phyloP scores from a whole-genome alignment of 225 moss, liverwort and hornwort species.

The Takakia lepidozioides region DNA sequence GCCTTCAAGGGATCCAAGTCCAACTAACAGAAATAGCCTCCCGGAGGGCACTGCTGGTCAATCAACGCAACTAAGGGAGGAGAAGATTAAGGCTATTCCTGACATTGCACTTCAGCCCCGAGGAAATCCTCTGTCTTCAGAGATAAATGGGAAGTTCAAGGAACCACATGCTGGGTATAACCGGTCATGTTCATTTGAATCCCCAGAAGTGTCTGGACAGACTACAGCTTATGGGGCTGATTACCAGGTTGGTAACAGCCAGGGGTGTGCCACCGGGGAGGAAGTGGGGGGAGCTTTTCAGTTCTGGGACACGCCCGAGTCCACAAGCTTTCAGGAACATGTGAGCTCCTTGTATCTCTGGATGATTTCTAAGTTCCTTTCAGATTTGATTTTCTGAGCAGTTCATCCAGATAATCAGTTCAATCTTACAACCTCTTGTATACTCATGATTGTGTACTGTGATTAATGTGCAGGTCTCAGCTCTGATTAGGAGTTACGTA shows the following conservation, averaged over 20 bases:
- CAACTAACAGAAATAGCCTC: not conserved
- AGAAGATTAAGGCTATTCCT: not conserved
- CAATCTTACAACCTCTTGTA: not conserved
- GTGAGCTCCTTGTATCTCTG: slow-evolving; percentile 7
- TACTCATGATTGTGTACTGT: not conserved
- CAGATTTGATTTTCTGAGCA: not conserved
- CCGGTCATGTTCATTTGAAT: slow-evolving; percentile 1
- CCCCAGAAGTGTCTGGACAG: slow-evolving; percentile 8
- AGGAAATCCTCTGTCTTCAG: not conserved
- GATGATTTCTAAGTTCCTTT: not conserved
- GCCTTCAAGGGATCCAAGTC: slow-evolving; percentile 4
- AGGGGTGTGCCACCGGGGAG: slow-evolving; percentile 9
- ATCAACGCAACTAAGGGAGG: slow-evolving; percentile 2
- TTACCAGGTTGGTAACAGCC: slow-evolving; percentile 6
- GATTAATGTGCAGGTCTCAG: slow-evolving; percentile 23
- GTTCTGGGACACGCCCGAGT: slow-evolving; percentile 43
- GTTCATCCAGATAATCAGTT: not conserved
- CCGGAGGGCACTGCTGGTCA: not conserved
- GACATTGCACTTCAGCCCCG: not conserved
- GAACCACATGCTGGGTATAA: slow-evolving; percentile 5
- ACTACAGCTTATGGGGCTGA: slow-evolving; percentile 8
- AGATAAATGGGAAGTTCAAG: not conserved
- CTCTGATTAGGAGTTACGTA: slow-evolving; percentile 26
- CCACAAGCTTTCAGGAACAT: slow-evolving; percentile 38
- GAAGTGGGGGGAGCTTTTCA: slow-evolving; percentile 11